These are phyloP conservation scores for Mesotaenium endlicherianum DNA, from an alignment of 139 green algal genomes.

Conservation along the genomic window DNA sequence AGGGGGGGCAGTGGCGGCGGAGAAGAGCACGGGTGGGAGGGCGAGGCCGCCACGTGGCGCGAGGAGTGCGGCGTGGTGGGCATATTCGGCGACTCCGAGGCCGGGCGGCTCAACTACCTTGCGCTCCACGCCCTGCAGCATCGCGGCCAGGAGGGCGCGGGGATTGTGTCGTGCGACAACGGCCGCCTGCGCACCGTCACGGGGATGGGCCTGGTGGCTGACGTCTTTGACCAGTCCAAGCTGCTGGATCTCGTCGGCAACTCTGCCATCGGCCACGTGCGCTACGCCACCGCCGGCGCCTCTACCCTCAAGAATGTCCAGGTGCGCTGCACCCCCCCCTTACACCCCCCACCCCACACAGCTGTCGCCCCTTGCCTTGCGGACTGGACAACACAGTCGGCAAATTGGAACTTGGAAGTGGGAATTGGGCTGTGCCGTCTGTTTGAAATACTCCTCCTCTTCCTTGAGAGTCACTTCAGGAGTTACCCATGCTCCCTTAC, in stretches of 20 bases:
- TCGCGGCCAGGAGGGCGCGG: conserved; percentile 83
- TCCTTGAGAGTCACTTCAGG: no score
- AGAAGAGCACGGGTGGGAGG: conserved; percentile 1
- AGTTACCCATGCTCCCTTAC: no score
- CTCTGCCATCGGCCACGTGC: conserved; percentile 61
- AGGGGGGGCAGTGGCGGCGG: not conserved
- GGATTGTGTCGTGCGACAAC: conserved; percentile 91
- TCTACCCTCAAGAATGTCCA: conserved; percentile 78
- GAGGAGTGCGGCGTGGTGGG: conserved; percentile 55
- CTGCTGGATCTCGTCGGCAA: conserved; percentile 76
- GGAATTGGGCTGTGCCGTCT: no score
- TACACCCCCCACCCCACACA: no score
- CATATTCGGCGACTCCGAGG: conserved; percentile 44
- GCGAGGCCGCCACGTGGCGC: conserved; percentile 4
- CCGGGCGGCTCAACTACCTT: conserved; percentile 32
- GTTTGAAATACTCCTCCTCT: no score
- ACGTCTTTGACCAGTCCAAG: conserved; percentile 84
- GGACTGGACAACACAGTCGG: no score
- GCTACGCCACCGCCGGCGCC: conserved; percentile 95
- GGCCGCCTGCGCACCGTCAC: conserved; percentile 84
- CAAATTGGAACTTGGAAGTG: no score
- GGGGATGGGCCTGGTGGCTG: conserved; percentile 95
- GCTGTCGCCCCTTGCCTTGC: no score
- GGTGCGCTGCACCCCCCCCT: no score
- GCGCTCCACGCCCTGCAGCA: conserved; percentile 81